Evolutionary conservation across 164 flowering plant species (phyloP), one percentile per base, ranked within the genome.

Genomic region (Santalum album): DNA sequence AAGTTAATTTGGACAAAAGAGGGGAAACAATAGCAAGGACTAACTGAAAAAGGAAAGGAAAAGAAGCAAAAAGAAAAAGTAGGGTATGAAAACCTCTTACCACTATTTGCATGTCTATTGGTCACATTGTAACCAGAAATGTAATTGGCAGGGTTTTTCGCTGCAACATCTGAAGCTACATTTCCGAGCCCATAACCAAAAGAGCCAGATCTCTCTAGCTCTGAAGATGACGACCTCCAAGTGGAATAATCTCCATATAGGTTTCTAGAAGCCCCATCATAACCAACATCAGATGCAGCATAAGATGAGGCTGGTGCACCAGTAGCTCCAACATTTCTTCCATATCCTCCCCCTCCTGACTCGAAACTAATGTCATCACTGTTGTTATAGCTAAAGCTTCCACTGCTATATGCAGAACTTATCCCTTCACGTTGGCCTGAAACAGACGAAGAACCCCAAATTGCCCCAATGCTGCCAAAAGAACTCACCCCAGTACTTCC

Each of bases 51-150:
- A 1, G 40, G 17, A 10, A 18, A 34, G 40, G 10, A 25, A 27
- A 46, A 46, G 34, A 3, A 29, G 9, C n/a, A n/a, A 16, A 10
- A 18, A 34, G 40, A 14, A 25, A 27, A 46, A 46, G 34, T 29
- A 29, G 9, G 34, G 34, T 29, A 29, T 4, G 34, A 29, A 29
- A 1, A 46, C 12, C 57, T 21, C 63, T 59, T 68, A 84, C 96
- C 96, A 78, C 87, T 78, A 74, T 64, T 81, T 44, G 89, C 27
- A 64, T 84, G 96, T 74, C 87, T 84, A 71, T 72, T 76, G 36
- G 78, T 59, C 66, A 81, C 78, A 69, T 70, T 61, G 68, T 85
- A 85, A 64, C 73, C 76, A 49, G 78, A 86, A 52, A 75, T 65
- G 54, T 67, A 79, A 64, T 72, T 75, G 48, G 73, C 77, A 62